Conservation (phyloP, 2,329 filamentous ascomycete species). For the Nemania bipapillata region DNA sequence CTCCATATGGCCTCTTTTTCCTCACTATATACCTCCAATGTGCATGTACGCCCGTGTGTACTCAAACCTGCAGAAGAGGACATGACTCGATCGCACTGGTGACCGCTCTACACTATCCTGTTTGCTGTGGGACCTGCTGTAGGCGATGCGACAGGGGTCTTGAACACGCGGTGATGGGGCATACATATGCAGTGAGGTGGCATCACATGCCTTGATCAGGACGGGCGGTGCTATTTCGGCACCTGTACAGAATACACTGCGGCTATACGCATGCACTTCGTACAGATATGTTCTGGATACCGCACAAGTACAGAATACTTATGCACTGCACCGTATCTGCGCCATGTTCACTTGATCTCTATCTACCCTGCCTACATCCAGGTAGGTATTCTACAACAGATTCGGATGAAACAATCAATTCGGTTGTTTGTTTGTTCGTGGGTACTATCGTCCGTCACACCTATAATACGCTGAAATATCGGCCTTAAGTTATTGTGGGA, state of each 20-base stretch:
- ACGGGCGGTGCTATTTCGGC: conserved; percentile 24
- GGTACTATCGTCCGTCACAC: background rate
- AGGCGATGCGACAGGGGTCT: conserved; percentile 17
- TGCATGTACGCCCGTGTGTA: too few species aligned
- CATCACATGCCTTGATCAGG: conserved; percentile 31
- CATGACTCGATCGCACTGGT: conserved; percentile 21
- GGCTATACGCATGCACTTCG: too few species aligned
- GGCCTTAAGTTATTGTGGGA: background rate
- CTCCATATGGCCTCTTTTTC: background rate
- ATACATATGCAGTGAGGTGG: conserved; percentile 25
- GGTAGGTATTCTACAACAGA: background rate
- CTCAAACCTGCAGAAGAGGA: background rate
- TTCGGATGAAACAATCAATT: background rate
- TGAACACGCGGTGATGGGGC: conserved; percentile 25
- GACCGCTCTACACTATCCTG: conserved; percentile 9
- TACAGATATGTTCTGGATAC: too few species aligned
- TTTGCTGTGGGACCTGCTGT: conserved; percentile 16
- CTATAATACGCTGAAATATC: background rate
- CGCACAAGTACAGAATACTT: too few species aligned
- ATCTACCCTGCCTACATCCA: too few species aligned
- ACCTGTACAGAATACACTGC: background rate
- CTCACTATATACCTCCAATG: background rate
- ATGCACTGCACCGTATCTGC: too few species aligned
- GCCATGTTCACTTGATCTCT: background rate
- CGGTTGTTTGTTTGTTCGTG: background rate